A percentile compares a stretch with the other conserved stretches of the same genome.
Evolutionary conservation across 2,329 filamentous ascomycete species (phyloP).

Genomic region (Trichocomaceae sp.): DNA sequence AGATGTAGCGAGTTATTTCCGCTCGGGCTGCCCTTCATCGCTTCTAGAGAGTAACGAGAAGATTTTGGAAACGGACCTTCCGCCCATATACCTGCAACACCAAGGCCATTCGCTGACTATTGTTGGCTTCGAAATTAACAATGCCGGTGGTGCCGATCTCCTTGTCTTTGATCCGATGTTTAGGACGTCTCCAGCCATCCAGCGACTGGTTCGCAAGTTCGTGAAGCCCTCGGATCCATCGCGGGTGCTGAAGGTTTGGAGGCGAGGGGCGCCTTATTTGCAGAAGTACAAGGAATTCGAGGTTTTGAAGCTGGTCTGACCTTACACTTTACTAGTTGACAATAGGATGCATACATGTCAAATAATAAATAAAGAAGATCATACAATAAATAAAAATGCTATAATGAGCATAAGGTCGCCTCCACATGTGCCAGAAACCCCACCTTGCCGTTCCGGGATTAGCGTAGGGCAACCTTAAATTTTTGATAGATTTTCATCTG

Average conservation of each 20-base stretch:
- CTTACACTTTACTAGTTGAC: neutral
- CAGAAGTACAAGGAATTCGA: conserved; percentile 71
- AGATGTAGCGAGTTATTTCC: conserved; percentile 69
- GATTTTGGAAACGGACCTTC: conserved; percentile 63
- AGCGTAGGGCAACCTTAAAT: neutral
- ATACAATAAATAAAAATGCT: neutral
- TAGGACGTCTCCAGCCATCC: conserved; percentile 59
- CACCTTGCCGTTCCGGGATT: neutral
- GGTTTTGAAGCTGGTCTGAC: conserved; percentile 54
- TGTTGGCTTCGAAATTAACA: conserved; percentile 68
- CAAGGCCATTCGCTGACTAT: conserved; percentile 81
- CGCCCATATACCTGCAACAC: conserved; percentile 88
- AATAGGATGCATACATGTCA: neutral
- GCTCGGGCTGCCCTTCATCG: conserved; percentile 37
- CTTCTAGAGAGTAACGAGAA: conserved; percentile 47
- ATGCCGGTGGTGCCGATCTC: conserved; percentile 59
- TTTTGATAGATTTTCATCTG: neutral
- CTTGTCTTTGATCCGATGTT: conserved; percentile 87
- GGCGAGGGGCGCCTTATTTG: conserved; percentile 62
- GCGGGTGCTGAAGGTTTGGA: conserved; percentile 63
- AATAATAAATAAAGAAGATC: neutral
- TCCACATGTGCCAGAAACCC: neutral
- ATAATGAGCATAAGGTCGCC: too few species aligned
- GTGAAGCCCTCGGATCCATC: conserved; percentile 41
- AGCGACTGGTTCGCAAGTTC: conserved; percentile 48